Conservation (phyloP, 345 rosid genomes). For the Lumnitzera racemosa region DNA sequence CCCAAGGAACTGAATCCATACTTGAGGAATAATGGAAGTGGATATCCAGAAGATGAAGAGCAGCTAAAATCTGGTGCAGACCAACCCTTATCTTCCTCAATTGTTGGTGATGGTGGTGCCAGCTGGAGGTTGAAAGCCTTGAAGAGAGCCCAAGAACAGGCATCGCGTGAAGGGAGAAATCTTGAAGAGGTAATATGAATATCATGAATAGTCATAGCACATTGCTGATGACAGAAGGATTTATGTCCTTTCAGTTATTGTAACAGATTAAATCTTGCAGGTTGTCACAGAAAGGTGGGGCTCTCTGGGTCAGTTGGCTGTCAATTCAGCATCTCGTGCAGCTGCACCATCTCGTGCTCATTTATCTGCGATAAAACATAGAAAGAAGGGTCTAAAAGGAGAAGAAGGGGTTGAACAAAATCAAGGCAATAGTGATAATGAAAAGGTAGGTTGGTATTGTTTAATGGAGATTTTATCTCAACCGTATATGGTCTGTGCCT, state of each 20-base stretch:
- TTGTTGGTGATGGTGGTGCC: conserved; percentile 94
- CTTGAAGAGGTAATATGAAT: conserved; percentile 44
- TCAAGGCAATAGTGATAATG: conserved; percentile 17
- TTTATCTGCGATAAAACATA: conserved; percentile 62
- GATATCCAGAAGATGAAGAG: conserved; percentile 69
- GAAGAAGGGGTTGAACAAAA: conserved; percentile 24
- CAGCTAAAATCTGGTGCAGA: conserved; percentile 29
- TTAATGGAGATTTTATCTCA: not conserved
- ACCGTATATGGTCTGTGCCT: not conserved
- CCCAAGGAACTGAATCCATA: conserved; percentile 87
- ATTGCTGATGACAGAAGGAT: not conserved
- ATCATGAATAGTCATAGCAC: not conserved
- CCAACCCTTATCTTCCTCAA: conserved; percentile 39
- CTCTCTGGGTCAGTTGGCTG: conserved; percentile 72
- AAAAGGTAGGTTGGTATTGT: conserved; percentile 27
- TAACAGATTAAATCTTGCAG: conserved; percentile 29
- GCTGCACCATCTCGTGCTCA: conserved; percentile 91
- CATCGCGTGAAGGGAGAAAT: conserved; percentile 70
- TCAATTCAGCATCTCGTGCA: conserved; percentile 50
- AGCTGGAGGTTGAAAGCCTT: conserved; percentile 94
- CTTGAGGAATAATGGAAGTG: conserved; percentile 61
- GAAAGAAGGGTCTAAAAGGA: conserved; percentile 32
- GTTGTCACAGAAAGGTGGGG: conserved; percentile 78
- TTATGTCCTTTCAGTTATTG: conserved; percentile 6
- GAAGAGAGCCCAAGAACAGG: conserved; percentile 87